Percentiles rank a stretch among this genome's conserved stretches.
Evolutionary conservation across 805 yeast genomes (phyloP).

Genomic region (Yarrowia sp.): DNA sequence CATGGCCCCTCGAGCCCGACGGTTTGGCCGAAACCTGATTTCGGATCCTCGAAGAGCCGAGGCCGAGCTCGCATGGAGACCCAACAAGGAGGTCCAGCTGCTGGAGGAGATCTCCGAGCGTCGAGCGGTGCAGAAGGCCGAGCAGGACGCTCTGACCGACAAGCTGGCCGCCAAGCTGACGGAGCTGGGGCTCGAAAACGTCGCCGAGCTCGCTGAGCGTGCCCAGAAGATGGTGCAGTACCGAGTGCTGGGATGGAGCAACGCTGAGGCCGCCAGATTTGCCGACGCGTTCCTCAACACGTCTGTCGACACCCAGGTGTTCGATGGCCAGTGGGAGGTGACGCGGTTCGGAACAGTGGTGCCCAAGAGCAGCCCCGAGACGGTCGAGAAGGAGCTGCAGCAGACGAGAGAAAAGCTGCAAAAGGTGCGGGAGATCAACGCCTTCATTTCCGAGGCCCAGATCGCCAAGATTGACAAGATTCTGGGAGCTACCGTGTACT

Average conservation of each 20-base stretch:
- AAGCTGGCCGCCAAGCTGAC: constrained; percentile 17
- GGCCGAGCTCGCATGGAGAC: constrained; percentile 58
- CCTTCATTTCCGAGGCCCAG: constrained; percentile 28
- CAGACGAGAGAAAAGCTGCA: constrained; percentile 12
- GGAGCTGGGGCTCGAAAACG: not conserved
- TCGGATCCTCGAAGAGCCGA: constrained; percentile 59
- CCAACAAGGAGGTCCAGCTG: constrained; percentile 33
- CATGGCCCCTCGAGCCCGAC: constrained; percentile 84
- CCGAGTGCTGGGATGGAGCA: constrained; percentile 33
- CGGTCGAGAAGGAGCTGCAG: constrained; percentile 19
- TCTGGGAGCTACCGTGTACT: constrained; percentile 7
- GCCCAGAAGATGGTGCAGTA: constrained; percentile 21
- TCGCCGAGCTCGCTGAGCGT: not conserved
- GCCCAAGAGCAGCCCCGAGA: constrained; percentile 19
- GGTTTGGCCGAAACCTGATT: constrained; percentile 75
- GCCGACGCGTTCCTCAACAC: constrained; percentile 31
- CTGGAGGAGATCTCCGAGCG: constrained; percentile 25
- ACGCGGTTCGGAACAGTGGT: constrained; percentile 12
- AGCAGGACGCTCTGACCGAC: not conserved
- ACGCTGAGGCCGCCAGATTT: constrained; percentile 24
- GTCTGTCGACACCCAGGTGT: not conserved
- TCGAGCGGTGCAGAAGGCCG: constrained; percentile 8
- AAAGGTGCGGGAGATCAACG: constrained; percentile 7
- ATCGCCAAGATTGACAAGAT: constrained; percentile 27
- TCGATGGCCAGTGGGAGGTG: constrained; percentile 26